phyloP scores from a whole-genome alignment of 192 early-diverging fungal species.

The Haplosporangium gracile region DNA sequence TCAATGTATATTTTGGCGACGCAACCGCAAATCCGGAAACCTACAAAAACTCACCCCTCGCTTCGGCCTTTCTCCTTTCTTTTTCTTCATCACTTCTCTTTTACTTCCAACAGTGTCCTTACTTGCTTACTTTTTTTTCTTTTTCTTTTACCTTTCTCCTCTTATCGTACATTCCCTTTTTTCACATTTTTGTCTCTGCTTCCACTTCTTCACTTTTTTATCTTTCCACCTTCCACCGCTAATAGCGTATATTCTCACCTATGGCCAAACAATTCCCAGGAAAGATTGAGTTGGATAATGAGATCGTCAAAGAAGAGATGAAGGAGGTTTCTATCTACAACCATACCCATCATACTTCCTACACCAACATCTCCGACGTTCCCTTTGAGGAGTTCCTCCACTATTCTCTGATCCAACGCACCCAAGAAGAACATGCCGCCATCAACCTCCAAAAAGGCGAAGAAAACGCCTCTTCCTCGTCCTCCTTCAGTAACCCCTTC shows the following conservation, averaged over 20 bases:
- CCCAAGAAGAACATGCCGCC: neutral
- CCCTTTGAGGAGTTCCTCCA: slow-evolving; percentile 15
- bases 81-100: neutral
- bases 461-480: neutral
- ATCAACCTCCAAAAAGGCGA: neutral
- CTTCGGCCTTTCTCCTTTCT: neutral
- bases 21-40: neutral
- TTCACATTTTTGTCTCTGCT: neutral
- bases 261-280: slow-evolving; percentile 9
- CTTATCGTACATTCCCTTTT: neutral
- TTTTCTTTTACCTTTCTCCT: neutral
- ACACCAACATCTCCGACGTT: neutral
- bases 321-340: neutral
- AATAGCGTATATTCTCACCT: neutral
- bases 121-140: neutral
- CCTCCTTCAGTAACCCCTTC: neutral
- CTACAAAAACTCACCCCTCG: neutral
- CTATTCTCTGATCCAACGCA: slow-evolving; percentile 3
- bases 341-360: neutral
- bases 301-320: neutral
- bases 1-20: too few relatives aligned
- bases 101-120: slow-evolving; percentile 5
- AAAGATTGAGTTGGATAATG: slow-evolving; percentile 2
- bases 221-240: neutral
- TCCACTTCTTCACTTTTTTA: neutral